phyloP scores from a whole-genome alignment of 441 rosid species.

The Isatis lusitanica region DNA sequence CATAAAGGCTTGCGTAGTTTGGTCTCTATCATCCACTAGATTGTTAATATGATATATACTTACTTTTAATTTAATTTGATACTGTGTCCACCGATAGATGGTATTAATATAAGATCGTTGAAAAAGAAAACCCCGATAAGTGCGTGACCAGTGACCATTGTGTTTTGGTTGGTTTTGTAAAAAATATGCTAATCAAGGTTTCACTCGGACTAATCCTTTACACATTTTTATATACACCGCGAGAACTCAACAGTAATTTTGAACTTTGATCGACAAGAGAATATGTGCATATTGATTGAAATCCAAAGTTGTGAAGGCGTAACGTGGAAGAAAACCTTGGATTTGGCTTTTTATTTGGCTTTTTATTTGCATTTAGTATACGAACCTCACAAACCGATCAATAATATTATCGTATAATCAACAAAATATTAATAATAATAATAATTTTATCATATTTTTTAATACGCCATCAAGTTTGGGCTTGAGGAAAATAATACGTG shows the following conservation, averaged over 20 bases:
- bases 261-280: background rate
- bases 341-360: background rate
- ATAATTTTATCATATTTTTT: too few species aligned
- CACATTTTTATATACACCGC: background rate
- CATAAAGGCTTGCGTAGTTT: background rate
- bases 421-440: too few species aligned
- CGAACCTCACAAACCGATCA: background rate
- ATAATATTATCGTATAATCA: background rate
- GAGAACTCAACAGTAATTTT: background rate
- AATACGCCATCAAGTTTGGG: background rate
- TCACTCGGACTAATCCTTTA: background rate
- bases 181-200: background rate
- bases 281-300: background rate
- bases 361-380: constrained; percentile 3
- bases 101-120: background rate
- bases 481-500: background rate
- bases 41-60: background rate
- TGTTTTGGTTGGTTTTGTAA: background rate
- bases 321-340: background rate
- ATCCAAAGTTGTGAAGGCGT: background rate
- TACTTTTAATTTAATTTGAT: too few species aligned
- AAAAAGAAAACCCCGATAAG: background rate
- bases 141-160: background rate
- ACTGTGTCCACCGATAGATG: background rate
- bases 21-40: constrained; percentile 2